Base-by-base conservation (phyloP, 2,329 filamentous ascomycete species). In the Diplodia sapinea region DNA sequence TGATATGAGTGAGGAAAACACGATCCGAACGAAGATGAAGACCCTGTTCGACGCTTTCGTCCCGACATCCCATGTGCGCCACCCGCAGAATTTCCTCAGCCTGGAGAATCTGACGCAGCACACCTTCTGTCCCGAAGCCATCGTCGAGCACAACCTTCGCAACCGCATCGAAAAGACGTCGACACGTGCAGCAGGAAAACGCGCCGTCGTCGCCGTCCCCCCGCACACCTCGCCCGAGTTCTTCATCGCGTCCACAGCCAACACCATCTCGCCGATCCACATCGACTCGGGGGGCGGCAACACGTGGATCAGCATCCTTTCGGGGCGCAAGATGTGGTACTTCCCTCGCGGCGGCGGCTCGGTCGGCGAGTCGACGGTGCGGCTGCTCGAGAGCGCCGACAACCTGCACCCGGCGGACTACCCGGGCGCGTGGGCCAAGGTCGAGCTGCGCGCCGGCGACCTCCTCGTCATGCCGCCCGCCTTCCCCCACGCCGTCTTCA, bases 191-290 rank as follows among this genome's bases (percentile, higher is more conserved):
- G 26, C 26, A 2, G 23, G 2, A 26, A 26, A 26, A 26, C 23
- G 23, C 23, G 23, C 3, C 23, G 23, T 3, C 23, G 23, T 3
- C 26, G 4, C 26, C 26, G 26, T 2, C 26, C 3, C 23, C 23
- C 23, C 23, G 0, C 3, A 6, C 31, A 33, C 9, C 36, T 40
- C 54, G 1, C n/a, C 29, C 1, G 54, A 56, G 4, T 56, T 56
- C 33, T 56, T 56, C 33, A 6, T 56, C 9, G 31, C 33, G 1
- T 36, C 29, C 1, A 56, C 31, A 1, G 7, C 9, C 3, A 36
- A 56, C 54, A 11, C 54, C 31, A 36, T 56, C 33, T 56, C 54
- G 5, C n/a, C 54, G 1, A 40, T 56, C 33, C 54, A 56, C n/a
- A 23, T 56, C 29, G 54, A 56, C 15, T 36, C 54, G 2, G 54